Percentiles rank a stretch among this genome's conserved stretches.
Conservation (phyloP, 495 filamentous ascomycete genomes). For the Niebla homalea region DNA sequence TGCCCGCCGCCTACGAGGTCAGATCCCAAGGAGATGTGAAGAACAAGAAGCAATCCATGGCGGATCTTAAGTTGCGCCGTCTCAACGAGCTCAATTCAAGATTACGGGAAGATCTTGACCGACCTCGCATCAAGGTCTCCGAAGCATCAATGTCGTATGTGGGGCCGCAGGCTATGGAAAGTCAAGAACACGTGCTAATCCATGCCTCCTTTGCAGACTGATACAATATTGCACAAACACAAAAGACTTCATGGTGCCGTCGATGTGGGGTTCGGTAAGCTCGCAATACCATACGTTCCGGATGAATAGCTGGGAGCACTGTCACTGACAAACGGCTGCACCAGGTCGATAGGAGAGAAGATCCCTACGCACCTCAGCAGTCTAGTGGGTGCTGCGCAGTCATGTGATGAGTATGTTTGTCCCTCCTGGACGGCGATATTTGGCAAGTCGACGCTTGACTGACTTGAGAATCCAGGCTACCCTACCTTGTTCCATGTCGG, state of each 20-base stretch:
- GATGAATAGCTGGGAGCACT: background rate
- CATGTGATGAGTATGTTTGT: conserved; percentile 47
- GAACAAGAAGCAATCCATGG: conserved; percentile 99
- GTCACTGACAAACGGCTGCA: conserved; percentile 3
- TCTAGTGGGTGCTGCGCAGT: conserved; percentile 81
- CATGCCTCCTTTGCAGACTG: conserved; percentile 42
- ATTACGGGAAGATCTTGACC: conserved; percentile 85
- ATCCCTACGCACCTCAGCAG: conserved; percentile 92
- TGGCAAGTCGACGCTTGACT: no score
- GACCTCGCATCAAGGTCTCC: conserved; percentile 87
- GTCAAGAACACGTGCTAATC: conserved; percentile 13
- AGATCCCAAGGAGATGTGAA: conserved; percentile 54
- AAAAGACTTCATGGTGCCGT: conserved; percentile 97
- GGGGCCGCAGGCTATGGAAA: background rate
- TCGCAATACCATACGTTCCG: background rate
- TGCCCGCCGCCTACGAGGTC: conserved; percentile 40
- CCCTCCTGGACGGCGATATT: no score
- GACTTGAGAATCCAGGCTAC: background rate
- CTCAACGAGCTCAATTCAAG: conserved; percentile 92
- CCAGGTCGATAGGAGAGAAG: conserved; percentile 77
- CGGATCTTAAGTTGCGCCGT: conserved; percentile 89
- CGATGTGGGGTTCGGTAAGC: conserved; percentile 82
- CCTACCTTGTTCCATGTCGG: background rate
- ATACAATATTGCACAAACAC: conserved; percentile 94
- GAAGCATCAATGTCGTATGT: conserved; percentile 85